Evolutionary conservation across 257 asterid genomes (phyloP), one percentile per base, ranked within the genome.

Genomic region (Oldenlandia corymbosa): DNA sequence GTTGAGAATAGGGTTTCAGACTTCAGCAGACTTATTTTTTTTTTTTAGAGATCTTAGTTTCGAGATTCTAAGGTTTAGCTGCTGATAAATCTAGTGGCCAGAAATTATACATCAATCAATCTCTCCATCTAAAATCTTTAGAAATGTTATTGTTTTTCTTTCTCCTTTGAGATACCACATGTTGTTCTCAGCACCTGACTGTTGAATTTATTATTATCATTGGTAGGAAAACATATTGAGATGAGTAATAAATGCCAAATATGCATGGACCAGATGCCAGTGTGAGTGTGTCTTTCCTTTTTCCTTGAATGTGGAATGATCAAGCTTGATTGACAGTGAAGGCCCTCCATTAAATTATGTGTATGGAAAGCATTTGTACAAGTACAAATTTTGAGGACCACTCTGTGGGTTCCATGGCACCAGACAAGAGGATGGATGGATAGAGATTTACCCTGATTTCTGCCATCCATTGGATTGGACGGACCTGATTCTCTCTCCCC

Each of bases 241-340:
- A 76, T 65, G 79, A 64, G 58, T 71, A 73, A 76, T 79, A 79
- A 79, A 73, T 76, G 81, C 79, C 73, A 62, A 59, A 73, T 71
- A 64, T 67, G 77, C 68, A 75, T 68, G 68, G 80, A 64, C 79
- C 73, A 75, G 46, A 50, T 72, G 50, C 69, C 54, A 70, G 68
- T 62, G 73, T 62, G 55, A 45, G 66, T 64, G 60, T 62, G 46
- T 68, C 46, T 46, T 62, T 30, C 71, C 53, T 69, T 64, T 53
- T n/a, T n/a, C n/a, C n/a, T 42, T 73, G 60, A 58, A 71, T 62
- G 68, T 63, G 69, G 69, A 73, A 73, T 70, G 68, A 73, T 75
- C 67, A 72, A 23, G 65, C 45, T n/a, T n/a, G n/a, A n/a, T n/a
- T 70, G 75, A 71, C 67, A 51, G 71, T 47, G 78, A 76, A 71